Evolutionary conservation across 306 rosid species (phyloP).

Genomic region (Lagenaria siceraria): DNA sequence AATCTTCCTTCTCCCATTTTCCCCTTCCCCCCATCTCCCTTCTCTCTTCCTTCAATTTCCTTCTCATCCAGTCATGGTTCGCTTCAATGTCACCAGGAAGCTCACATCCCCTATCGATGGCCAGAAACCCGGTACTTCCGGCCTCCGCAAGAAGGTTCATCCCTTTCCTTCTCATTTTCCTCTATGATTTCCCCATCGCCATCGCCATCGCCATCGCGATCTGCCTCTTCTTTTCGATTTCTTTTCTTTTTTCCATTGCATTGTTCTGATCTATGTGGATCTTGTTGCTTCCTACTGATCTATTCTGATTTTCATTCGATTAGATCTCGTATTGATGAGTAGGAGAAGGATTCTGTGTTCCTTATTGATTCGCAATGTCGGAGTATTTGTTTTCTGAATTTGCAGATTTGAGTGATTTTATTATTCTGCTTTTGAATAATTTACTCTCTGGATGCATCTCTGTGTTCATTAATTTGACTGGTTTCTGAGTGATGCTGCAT

Average conservation of each 20-base stretch:
- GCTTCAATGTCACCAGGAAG: constrained; percentile 44
- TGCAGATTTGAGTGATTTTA: background rate
- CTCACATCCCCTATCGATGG: constrained; percentile 70
- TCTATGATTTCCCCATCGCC: background rate
- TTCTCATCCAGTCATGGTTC: constrained; percentile 31
- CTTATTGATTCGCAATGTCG: background rate
- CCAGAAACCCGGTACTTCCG: constrained; percentile 99
- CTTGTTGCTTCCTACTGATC: background rate
- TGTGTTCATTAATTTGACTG: background rate
- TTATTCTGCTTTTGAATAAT: background rate
- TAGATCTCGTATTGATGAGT: background rate
- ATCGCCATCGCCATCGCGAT: background rate
- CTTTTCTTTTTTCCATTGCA: background rate
- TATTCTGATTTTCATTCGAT: background rate
- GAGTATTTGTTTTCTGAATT: background rate
- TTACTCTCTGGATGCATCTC: background rate
- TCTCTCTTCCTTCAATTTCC: background rate
- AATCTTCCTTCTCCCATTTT: background rate
- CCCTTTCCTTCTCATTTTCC: background rate
- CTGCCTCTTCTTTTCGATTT: background rate
- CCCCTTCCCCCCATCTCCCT: background rate
- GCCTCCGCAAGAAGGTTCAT: constrained; percentile 94
- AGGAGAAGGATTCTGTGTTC: background rate
- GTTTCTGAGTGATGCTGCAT: background rate
- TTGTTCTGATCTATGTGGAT: background rate